Evolutionary conservation across 2,329 filamentous ascomycete species (phyloP), one percentile per base, ranked within the genome.

Genomic region (Furcasterigmium furcatum): DNA sequence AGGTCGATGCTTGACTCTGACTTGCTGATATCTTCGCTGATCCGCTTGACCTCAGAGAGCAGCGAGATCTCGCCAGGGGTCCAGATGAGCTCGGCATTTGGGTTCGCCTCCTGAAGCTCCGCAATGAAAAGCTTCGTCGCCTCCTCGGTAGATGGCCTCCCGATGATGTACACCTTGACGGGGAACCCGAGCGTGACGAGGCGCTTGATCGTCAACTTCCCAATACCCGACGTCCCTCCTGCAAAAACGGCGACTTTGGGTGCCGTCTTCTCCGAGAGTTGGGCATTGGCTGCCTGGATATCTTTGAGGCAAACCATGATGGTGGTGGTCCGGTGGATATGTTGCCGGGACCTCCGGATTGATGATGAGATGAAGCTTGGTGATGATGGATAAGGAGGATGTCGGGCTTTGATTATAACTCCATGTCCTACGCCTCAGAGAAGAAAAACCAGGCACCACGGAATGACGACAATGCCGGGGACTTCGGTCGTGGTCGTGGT

Each of bases 171-270:
- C 50, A 68, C 64, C 45, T 60, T 62, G n/a, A 63, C 24, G 47
- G 57, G 61, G 1, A 57, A 49, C 3, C 65, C 66, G 0, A 62
- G 64, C 1, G 51, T 54, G 42, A 66, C 62, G 1, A 75, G 47
- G 14, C 62, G 67, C 24, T 44, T 48, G 9, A 73, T 30, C 0
- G 71, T 74, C 38, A 60, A 38, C 38, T 68, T 63, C 9, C 72
- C 72, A 46, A 76, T 69, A 40, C 73, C 73, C 3, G 70, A 68
- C 2, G 72, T 76, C 10, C 65, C 72, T 29, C 72, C 71, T 5
- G 66, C 64, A 48, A 75, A 74, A 49, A 74, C 62, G 45, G 68
- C 59, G 32, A 71, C 58, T 13, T 54, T 63, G 8, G 67, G 68
- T 14, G 57, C 53, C 2, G 60, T 67, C 4, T 54, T 48, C 41